Evolutionary conservation across 495 filamentous ascomycete genomes (phyloP), one percentile per base, ranked within the genome.

Genomic region (Aspergillus nanangensis): DNA sequence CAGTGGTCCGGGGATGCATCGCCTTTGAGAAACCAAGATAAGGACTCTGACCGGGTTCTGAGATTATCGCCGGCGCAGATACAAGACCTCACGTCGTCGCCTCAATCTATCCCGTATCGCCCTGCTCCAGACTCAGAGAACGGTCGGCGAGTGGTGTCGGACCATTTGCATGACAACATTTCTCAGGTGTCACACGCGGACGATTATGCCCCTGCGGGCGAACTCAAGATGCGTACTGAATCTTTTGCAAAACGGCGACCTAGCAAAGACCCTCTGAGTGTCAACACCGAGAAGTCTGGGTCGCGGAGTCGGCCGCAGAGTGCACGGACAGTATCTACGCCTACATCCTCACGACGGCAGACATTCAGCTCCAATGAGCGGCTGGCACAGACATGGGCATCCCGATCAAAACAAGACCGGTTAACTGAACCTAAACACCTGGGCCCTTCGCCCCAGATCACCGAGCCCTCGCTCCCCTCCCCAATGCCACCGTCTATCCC

Each of bases 401-500:
- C 65, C 5, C 63, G 66, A 4, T 52, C 60, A 20, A 71, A 57
- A 27, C 66, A 58, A 19, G 67, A 71, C 19, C 55, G 62, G 27
- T 52, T 45, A 14, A 47, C 51, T 18, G 45, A 80, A 13, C 47
- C 57, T 15, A 63, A 61, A 62, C 52, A 57, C 22, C 59, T 60
- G 3, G 58, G 50, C 8, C 56, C 55, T 5, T 57, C 61, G 11
- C 52, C 53, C 38, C 64, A 60, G 21, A 53, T 61, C 8, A 45
- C 44, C 7, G 71, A 76, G 24, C 56, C 62, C 5, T 48, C 70
- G n/a, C 56, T 78, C 19, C 67, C 80, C 3, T 88, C 88, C 8
- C 85, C 86, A 0, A 75, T 87, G 60, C 81, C 83, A 22, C 67
- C 74, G n/a, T 62, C 78, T 4, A 80, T 94, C 36, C 90, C 90